These are phyloP conservation scores for Crepidotus sp. DNA, from an alignment of 1,284 basidiomycete species.

Conservation along the genomic window DNA sequence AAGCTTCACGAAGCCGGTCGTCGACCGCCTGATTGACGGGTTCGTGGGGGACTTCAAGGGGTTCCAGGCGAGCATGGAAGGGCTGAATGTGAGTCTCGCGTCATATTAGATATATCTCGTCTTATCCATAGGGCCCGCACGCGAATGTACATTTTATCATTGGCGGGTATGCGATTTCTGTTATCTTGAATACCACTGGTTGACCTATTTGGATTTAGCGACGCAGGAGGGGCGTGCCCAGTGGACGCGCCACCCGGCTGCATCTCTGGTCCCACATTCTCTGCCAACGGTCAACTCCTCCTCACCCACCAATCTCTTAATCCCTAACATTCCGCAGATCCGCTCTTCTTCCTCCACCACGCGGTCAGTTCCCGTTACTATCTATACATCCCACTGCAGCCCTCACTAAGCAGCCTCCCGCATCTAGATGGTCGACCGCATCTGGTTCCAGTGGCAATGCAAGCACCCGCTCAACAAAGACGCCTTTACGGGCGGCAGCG, in stretches of 20 bases:
- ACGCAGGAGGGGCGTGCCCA: conserved; percentile 15
- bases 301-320: background rate
- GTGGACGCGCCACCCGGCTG: conserved; percentile 15
- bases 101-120: background rate
- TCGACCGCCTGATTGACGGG: conserved; percentile 23
- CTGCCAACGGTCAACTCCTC: conserved; percentile 14
- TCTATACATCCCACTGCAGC: background rate
- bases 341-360: conserved; percentile 31
- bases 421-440: conserved; percentile 30
- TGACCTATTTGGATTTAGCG: conserved; percentile 3
- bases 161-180: conserved; percentile 8
- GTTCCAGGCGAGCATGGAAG: conserved; percentile 28
- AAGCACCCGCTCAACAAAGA: conserved; percentile 22
- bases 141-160: conserved; percentile 15
- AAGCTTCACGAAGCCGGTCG: conserved; percentile 23
- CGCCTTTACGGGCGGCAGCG: conserved; percentile 27
- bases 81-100: conserved; percentile 18
- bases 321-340: conserved; percentile 21
- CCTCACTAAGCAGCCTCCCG: background rate
- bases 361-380: conserved; percentile 22
- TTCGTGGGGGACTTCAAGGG: conserved; percentile 27
- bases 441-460: conserved; percentile 33
- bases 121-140: conserved; percentile 15
- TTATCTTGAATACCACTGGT: background rate
- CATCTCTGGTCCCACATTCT: conserved; percentile 14